Percentiles rank a stretch among this genome's conserved stretches.
phyloP scores from a whole-genome alignment of 2,329 filamentous ascomycete species.

The Thelonectria discophora region DNA sequence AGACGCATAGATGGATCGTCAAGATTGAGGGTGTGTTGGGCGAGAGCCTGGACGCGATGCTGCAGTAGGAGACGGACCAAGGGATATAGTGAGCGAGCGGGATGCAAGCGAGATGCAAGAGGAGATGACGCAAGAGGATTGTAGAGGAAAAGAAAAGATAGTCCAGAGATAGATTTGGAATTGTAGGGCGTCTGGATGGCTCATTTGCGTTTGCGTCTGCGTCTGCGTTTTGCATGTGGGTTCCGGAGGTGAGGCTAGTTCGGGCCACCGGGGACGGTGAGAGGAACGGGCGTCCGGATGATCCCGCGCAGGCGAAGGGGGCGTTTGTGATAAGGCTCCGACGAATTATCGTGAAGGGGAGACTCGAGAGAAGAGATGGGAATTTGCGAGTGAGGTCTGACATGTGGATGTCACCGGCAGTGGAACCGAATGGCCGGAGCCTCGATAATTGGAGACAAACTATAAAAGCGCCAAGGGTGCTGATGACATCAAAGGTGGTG shows the following conservation, averaged over 20 bases:
- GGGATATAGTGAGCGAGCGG: slow-evolving; percentile 11
- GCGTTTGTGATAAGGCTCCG: slow-evolving; percentile 25
- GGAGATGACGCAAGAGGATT: slow-evolving; percentile 6
- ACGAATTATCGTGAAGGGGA: slow-evolving; percentile 39
- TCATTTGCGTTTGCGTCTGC: background rate
- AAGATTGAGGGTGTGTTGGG: slow-evolving; percentile 89
- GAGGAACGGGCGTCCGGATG: slow-evolving; percentile 29
- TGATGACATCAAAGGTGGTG: background rate
- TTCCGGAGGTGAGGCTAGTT: background rate
- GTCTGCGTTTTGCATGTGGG: slow-evolving; percentile 21
- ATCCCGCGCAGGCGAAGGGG: slow-evolving; percentile 21
- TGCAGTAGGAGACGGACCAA: slow-evolving; percentile 67
- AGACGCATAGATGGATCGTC: slow-evolving; percentile 89
- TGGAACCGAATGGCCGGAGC: background rate
- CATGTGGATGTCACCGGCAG: background rate
- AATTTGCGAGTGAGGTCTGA: background rate
- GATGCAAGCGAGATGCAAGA: background rate
- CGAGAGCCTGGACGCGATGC: slow-evolving; percentile 90
- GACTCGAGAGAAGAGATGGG: no score
- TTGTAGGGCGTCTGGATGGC: no score
- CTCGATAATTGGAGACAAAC: background rate
- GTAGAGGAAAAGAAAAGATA: background rate
- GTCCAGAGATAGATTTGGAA: background rate
- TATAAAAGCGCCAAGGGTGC: background rate
- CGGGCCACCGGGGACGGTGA: slow-evolving; percentile 27